phyloP scores from a whole-genome alignment of 371 early-diverging fungal genomes.

The Capillidium rhysosporum region DNA sequence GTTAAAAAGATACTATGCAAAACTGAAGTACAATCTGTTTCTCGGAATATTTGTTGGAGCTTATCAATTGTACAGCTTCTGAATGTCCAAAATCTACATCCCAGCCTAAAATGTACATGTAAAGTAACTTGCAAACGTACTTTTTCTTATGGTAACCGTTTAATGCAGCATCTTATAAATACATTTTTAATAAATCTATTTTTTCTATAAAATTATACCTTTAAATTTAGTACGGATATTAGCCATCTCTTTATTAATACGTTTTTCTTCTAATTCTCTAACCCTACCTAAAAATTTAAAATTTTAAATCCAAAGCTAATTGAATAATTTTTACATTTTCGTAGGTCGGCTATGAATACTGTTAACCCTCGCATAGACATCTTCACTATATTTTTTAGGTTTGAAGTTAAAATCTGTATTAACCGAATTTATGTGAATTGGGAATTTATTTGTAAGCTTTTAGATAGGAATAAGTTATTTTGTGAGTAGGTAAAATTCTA shows the following conservation, averaged over 20 bases:
- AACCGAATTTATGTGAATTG: no score
- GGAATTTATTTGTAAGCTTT: no score
- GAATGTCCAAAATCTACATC: constrained; percentile 93
- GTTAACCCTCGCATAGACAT: constrained; percentile 60
- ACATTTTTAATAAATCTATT: neutral
- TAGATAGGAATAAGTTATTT: no score
- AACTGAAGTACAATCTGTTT: constrained; percentile 84
- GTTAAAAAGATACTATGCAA: neutral
- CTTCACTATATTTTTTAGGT: neutral
- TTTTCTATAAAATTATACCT: constrained; percentile 37
- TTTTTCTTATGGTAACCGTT: constrained; percentile 97
- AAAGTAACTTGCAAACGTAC: constrained; percentile 91
- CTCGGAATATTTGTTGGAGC: constrained; percentile 79
- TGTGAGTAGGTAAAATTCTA: no score
- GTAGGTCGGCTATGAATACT: constrained; percentile 68
- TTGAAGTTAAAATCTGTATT: no score
- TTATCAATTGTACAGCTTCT: constrained; percentile 83
- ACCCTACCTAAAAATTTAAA: constrained; percentile 54
- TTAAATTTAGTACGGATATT: constrained; percentile 97
- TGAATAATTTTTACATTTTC: no score
- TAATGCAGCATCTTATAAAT: constrained; percentile 47
- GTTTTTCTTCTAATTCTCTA: constrained; percentile 85
- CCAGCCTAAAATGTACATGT: constrained; percentile 97
- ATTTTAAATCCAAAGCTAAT: neutral
- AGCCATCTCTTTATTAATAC: constrained; percentile 96